Evolutionary conservation across 2,329 filamentous ascomycete species (phyloP).

Genomic region (Claviceps sp.): DNA sequence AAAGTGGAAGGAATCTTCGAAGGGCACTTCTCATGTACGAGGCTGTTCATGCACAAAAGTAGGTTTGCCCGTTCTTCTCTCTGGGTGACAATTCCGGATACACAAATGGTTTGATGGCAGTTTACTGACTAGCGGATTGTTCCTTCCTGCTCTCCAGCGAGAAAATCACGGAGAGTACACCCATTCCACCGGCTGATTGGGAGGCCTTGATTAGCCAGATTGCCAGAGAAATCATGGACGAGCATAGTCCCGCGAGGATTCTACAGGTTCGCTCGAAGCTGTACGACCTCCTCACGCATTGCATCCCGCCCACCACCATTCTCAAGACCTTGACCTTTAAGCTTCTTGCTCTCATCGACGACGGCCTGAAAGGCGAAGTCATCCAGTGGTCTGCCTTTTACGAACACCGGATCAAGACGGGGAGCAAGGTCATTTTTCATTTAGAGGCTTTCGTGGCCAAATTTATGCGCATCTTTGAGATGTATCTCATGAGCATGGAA

Average conservation of each 20-base stretch:
- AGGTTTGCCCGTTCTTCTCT: conserved; percentile 20
- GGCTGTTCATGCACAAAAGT: conserved; percentile 95
- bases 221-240: conserved; percentile 84
- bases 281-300: conserved; percentile 95
- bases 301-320: conserved; percentile 88
- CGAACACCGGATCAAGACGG: conserved; percentile 85
- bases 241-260: conserved; percentile 82
- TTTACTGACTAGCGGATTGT: conserved; percentile 16
- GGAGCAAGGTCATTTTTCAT: conserved; percentile 95
- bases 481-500: conserved; percentile 81
- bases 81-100: background rate
- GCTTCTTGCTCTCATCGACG: conserved; percentile 74
- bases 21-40: conserved; percentile 93
- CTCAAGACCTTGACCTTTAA: conserved; percentile 93
- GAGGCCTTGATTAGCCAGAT: conserved; percentile 81
- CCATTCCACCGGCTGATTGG: conserved; percentile 93
- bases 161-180: conserved; percentile 73
- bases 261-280: conserved; percentile 81
- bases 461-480: conserved; percentile 93
- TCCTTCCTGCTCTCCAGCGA: conserved; percentile 44
- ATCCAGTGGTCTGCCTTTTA: conserved; percentile 96
- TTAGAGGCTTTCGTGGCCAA: conserved; percentile 97
- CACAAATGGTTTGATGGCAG: background rate
- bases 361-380: conserved; percentile 79
- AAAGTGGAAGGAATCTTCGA: conserved; percentile 82